A percentile compares a stretch with the other conserved stretches of the same genome.
These are phyloP conservation scores for Elsinoe australis DNA, from an alignment of 2,329 filamentous ascomycete species.

Conservation along the genomic window DNA sequence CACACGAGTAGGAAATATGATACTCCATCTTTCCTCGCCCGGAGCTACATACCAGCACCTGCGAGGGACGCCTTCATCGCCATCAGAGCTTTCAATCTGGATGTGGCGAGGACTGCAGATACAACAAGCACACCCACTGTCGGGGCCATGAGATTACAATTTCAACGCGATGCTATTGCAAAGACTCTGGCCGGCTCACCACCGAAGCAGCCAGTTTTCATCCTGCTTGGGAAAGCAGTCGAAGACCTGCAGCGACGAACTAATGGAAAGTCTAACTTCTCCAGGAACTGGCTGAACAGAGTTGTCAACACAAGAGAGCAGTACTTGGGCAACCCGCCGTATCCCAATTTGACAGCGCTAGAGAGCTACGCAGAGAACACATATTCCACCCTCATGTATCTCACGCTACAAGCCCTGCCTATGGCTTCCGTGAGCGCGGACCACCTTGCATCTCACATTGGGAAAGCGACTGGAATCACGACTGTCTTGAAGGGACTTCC, in stretches of 20 bases:
- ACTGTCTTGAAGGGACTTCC: slow-evolving; percentile 82
- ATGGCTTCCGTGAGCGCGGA: slow-evolving; percentile 78
- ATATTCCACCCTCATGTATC: slow-evolving; percentile 85
- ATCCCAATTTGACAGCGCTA: slow-evolving; percentile 61
- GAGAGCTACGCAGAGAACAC: slow-evolving; percentile 92
- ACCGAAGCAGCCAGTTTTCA: slow-evolving; percentile 83
- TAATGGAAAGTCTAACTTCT: slow-evolving; percentile 43
- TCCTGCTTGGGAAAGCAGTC: slow-evolving; percentile 69
- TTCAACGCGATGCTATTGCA: slow-evolving; percentile 82
- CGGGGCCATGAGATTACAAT: slow-evolving; percentile 82
- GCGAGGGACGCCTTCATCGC: slow-evolving; percentile 79
- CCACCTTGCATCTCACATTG: slow-evolving; percentile 89
- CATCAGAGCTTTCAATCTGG: slow-evolving; percentile 85
- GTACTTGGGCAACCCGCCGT: slow-evolving; percentile 76
- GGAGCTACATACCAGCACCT: slow-evolving; percentile 70
- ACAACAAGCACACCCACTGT: slow-evolving; percentile 81
- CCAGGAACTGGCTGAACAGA: slow-evolving; percentile 52
- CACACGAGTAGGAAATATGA: slow-evolving; percentile 81
- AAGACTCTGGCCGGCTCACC: slow-evolving; percentile 69
- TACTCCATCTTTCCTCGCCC: slow-evolving; percentile 76
- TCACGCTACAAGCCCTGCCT: slow-evolving; percentile 71
- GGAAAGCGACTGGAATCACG: slow-evolving; percentile 84
- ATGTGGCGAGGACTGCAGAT: slow-evolving; percentile 83
- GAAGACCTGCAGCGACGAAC: slow-evolving; percentile 46
- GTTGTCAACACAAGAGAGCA: slow-evolving; percentile 75